Conservation (phyloP, 2,329 filamentous ascomycete species). For the Ceratocystis destructans region DNA sequence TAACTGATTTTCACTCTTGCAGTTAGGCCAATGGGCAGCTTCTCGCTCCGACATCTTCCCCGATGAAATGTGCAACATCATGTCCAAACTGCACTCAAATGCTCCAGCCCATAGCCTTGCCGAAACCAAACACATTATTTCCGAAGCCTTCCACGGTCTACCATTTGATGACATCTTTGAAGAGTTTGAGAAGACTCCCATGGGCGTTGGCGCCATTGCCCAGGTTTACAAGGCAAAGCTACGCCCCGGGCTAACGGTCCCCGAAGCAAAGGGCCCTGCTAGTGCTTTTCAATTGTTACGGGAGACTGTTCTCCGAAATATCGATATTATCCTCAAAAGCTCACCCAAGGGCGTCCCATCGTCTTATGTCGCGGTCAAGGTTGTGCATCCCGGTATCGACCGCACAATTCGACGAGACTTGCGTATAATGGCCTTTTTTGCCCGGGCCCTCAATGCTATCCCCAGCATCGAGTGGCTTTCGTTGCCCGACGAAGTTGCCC, state of each 20-base stretch:
- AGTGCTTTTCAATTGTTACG: constrained; percentile 18
- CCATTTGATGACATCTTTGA: constrained; percentile 86
- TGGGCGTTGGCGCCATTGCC: constrained; percentile 91
- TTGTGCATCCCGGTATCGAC: constrained; percentile 84
- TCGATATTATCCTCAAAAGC: constrained; percentile 76
- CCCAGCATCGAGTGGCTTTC: constrained; percentile 97
- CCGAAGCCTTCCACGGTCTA: constrained; percentile 66
- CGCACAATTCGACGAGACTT: constrained; percentile 80
- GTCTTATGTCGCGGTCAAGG: constrained; percentile 87
- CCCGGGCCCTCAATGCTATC: constrained; percentile 65
- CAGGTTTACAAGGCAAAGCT: constrained; percentile 96
- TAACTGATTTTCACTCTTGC: constrained; percentile 10
- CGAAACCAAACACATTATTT: constrained; percentile 65
- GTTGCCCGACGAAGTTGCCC: constrained; percentile 79
- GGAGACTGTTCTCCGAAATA: constrained; percentile 54
- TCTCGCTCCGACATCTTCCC: constrained; percentile 95
- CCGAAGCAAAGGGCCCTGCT: constrained; percentile 26
- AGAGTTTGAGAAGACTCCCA: constrained; percentile 77
- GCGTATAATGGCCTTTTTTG: constrained; percentile 88
- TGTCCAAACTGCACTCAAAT: constrained; percentile 91
- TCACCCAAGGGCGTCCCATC: constrained; percentile 76
- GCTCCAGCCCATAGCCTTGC: constrained; percentile 80
- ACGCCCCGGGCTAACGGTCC: constrained; percentile 51
- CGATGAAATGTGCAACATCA: constrained; percentile 74
- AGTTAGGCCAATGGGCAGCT: constrained; percentile 96